phyloP scores from a whole-genome alignment of 1,139 yeast genomes.

The Magnusiomyces paraingens region DNA sequence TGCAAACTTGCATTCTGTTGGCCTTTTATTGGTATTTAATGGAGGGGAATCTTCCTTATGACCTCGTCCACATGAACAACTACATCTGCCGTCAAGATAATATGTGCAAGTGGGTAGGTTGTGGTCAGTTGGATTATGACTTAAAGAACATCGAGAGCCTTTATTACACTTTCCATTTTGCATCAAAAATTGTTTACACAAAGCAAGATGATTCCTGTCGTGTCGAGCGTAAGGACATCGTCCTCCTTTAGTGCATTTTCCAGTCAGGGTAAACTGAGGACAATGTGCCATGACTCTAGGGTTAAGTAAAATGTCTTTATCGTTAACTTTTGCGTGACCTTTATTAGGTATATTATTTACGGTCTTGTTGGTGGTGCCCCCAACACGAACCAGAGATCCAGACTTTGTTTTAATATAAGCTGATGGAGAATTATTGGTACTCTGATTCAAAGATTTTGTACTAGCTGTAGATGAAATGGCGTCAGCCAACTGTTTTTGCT shows the following conservation, averaged over 20 bases:
- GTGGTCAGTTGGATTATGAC: conserved; percentile 3
- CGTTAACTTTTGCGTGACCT: background rate
- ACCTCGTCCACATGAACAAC: background rate
- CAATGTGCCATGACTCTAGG: conserved; percentile 19
- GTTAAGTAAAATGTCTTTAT: background rate
- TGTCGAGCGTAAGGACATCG: conserved; percentile 50
- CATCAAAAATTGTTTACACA: conserved; percentile 41
- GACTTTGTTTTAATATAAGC: conserved; percentile 1
- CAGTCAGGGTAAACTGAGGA: conserved; percentile 32
- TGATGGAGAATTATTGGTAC: background rate
- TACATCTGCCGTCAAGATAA: background rate
- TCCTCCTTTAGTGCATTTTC: conserved; percentile 46
- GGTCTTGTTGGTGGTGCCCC: background rate
- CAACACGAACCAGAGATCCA: conserved; percentile 1
- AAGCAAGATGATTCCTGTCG: conserved; percentile 42
- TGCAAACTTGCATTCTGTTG: background rate
- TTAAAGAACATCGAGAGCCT: conserved; percentile 1
- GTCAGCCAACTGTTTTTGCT: background rate
- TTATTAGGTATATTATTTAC: background rate
- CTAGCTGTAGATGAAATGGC: background rate
- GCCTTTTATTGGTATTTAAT: background rate
- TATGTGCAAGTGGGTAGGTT: conserved; percentile 3
- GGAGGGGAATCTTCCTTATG: background rate
- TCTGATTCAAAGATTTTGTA: background rate
- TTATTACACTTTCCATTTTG: background rate